Base-by-base conservation (phyloP, 371 early-diverging fungal genomes). In the Apophysomyces ossiformis region DNA sequence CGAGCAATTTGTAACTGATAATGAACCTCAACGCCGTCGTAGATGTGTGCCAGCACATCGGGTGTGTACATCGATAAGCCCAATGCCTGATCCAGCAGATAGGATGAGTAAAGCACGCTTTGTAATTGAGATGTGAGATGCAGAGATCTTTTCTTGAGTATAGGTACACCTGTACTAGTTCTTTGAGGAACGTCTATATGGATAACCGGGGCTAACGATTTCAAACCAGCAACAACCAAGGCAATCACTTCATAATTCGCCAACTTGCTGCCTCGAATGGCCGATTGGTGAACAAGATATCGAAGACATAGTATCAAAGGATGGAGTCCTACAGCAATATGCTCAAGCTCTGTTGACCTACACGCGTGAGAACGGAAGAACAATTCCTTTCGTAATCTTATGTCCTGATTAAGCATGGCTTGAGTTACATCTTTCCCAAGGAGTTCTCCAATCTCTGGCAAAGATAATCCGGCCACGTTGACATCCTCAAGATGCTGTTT, bases 91-190 rank as follows among this genome's bases (percentile, higher is more conserved):
- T 69, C 72, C 11, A 82, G 50, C 21, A 77, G 67, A 61, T 76
- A 70, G 0, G 79, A 77, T 50, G 73, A 71, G 36, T 70, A 71
- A 1, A 82, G 16, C 13, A 73, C 62, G 37, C 65, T 67, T 37
- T 82, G 82, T 21, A 59, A 74, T 50, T 82, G 79, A 6, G 82
- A 69, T 15, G 79, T 61, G 8, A 82, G 47, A 63, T 82, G 79
- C 43, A 79, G 36, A 2, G 70, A 57, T 21, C 73, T 60, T 38
- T 70, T 75, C 57, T 71, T 77, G 58, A 79, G 65, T 18, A 68
- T 58, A 36, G 75, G 77, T 15, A 32, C 47, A 9, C 66, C 66
- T 35, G 35, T 16, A 26, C 54, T 26, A 50, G 18, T 21, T 50
- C 54, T n/a, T 21, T 50, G 54, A 5, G 54, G 54, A 8, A 50